Evolutionary conservation across 345 rosid species (phyloP).

Genomic region (Cardamine resedifolia): DNA sequence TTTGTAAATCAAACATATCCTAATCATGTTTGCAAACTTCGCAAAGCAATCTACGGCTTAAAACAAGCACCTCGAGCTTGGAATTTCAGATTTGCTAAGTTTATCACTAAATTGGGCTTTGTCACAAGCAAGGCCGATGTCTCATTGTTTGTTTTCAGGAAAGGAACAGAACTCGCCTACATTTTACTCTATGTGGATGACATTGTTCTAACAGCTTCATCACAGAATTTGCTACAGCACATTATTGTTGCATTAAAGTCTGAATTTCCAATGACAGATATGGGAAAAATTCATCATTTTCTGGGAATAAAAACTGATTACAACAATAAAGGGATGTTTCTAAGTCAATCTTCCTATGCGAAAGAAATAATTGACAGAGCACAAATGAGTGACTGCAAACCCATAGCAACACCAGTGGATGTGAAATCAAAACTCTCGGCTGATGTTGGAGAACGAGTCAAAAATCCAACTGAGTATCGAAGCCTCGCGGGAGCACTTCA

Average conservation of each 20-base stretch:
- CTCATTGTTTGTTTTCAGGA: background rate
- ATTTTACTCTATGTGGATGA: background rate
- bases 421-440: background rate
- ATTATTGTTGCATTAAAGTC: background rate
- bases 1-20: background rate
- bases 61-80: background rate
- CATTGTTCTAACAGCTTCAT: background rate
- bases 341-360: background rate
- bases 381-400: background rate
- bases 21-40: background rate
- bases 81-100: background rate
- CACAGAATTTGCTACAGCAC: background rate
- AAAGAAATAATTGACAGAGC: background rate
- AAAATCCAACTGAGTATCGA: background rate
- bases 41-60: background rate
- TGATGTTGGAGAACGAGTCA: accelerated
- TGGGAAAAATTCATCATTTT: background rate
- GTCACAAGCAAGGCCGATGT: background rate
- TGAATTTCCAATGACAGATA: background rate
- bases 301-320: background rate
- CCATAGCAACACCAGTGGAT: background rate
- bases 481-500: background rate
- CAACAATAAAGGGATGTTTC: accelerated
- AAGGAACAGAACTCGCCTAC: background rate
- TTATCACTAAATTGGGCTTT: background rate